Conservation (phyloP, 2,329 filamentous ascomycete species). For the Plenodomus lindquistii region DNA sequence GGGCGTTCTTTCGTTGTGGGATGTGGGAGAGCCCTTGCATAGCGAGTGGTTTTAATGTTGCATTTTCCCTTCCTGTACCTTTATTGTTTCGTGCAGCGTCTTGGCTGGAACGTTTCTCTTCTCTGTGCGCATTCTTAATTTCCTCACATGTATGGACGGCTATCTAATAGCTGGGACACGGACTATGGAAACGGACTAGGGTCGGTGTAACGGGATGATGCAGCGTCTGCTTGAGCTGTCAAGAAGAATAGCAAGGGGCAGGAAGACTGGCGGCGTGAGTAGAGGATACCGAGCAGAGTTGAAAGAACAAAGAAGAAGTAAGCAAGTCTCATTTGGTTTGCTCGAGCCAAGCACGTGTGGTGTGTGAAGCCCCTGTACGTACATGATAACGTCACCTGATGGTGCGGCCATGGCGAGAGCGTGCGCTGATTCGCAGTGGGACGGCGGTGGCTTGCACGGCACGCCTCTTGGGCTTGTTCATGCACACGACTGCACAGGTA, state of each 20-base stretch:
- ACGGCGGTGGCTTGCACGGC: constrained; percentile 8
- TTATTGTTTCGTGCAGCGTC: constrained; percentile 27
- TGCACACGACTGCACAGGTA: constrained; percentile 7
- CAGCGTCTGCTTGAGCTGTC: constrained; percentile 14
- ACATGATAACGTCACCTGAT: constrained; percentile 30
- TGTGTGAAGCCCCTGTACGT: constrained; percentile 9
- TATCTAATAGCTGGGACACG: constrained; percentile 25
- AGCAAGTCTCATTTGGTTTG: constrained; percentile 2
- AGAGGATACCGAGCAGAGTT: background rate
- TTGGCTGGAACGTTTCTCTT: constrained; percentile 29
- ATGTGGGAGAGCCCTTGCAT: constrained; percentile 41
- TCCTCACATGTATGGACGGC: constrained; percentile 34
- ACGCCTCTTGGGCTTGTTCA: constrained; percentile 2
- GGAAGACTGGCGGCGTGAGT: constrained; percentile 13
- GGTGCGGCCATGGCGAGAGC: constrained; percentile 3
- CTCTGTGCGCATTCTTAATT: constrained; percentile 29
- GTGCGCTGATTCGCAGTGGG: constrained; percentile 10
- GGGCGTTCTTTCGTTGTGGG: constrained; percentile 34
- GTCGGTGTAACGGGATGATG: constrained; percentile 24
- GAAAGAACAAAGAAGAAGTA: constrained; percentile 8
- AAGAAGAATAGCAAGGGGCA: constrained; percentile 21
- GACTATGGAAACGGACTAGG: constrained; percentile 16
- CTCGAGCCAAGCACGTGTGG: constrained; percentile 4
- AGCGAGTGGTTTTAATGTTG: constrained; percentile 42
- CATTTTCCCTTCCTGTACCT: constrained; percentile 35